Base-by-base conservation (phyloP, 2,329 filamentous ascomycete genomes). In the Aspergillus sp. region DNA sequence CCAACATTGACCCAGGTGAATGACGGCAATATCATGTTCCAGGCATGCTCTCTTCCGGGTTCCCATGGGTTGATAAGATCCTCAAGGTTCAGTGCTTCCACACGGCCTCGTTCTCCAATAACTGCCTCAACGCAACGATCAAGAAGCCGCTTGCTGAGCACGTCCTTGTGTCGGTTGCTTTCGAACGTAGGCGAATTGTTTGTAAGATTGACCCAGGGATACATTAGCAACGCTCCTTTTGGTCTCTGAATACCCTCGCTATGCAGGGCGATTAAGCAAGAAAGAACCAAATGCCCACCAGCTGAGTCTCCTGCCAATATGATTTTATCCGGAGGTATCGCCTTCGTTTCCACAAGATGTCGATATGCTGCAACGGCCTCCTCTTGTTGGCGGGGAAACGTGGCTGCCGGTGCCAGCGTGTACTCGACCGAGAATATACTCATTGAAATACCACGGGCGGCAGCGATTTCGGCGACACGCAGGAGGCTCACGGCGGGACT, bases 91-190 rank as follows among this genome's bases (percentile, higher is more conserved):
- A 44, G 11, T 11, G 24, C 26, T 13, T 53, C 48, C 15, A 51
- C 36, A 30, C 41, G 30, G 6, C 17, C 17, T 38, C 50, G 50
- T 26, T 38, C 18, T 38, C 50, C 39, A 5, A 34, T 34, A 24
- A n/a, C 41, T 9, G 39, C 30, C 8, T 45, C 30, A 17, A 45
- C 50, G 15, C 50, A 53, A 5, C 50, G 41, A 17, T 53, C 50
- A 24, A 53, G 50, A 53, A 53, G 50, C 13, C 50, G 11, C n/a
- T 53, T 53, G 20, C 41, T 53, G 30, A 53, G 26, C 17, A 53
- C 17, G 22, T 53, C 50, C 7, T 45, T 53, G 30, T 53, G 26
- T 34, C 41, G 26, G n/a, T 53, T 53, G 30, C 17, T 44, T 20
- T 38, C 13, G 20, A 53, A 53, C 7, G 50, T 45, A 34, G 41